Conservation (phyloP, 2,329 filamentous ascomycete genomes). For the Colletotrichum salicis region DNA sequence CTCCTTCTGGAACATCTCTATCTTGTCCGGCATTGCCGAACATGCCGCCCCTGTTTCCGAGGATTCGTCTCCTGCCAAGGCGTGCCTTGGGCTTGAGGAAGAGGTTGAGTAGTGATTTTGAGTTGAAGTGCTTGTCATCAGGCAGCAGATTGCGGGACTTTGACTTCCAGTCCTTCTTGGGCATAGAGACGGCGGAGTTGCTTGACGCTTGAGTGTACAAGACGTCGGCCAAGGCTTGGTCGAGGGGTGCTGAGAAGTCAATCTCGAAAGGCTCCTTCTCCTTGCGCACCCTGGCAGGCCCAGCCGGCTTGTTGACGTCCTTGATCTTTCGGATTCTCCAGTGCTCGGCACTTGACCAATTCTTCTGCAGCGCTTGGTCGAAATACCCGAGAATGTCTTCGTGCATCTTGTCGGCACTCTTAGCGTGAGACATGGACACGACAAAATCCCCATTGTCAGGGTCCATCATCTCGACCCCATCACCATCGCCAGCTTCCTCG, state of each 20-base stretch:
- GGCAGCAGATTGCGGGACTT: slow-evolving; percentile 93
- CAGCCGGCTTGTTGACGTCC: slow-evolving; percentile 72
- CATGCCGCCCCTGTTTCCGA: slow-evolving; percentile 54
- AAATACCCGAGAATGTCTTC: slow-evolving; percentile 99
- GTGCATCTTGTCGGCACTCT: slow-evolving; percentile 73
- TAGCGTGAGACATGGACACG: slow-evolving; percentile 78
- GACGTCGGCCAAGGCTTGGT: slow-evolving; percentile 74
- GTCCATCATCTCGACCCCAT: slow-evolving; percentile 69
- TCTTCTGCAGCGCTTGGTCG: slow-evolving; percentile 94
- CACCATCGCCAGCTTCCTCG: slow-evolving; percentile 63
- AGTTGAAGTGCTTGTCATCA: slow-evolving; percentile 98
- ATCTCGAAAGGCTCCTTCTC: slow-evolving; percentile 98
- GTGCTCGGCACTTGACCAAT: slow-evolving; percentile 98
- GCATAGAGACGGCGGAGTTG: slow-evolving; percentile 83
- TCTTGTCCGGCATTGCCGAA: slow-evolving; percentile 56
- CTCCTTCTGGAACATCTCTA: slow-evolving; percentile 71
- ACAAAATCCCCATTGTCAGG: slow-evolving; percentile 78
- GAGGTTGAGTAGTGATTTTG: slow-evolving; percentile 84
- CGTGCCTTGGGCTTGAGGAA: slow-evolving; percentile 96
- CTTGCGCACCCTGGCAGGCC: slow-evolving; percentile 76
- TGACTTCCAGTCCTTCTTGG: slow-evolving; percentile 95
- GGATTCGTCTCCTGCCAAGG: slow-evolving; percentile 73
- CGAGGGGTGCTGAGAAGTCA: slow-evolving; percentile 83
- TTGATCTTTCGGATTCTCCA: slow-evolving; percentile 98
- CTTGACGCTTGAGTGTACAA: slow-evolving; percentile 85